phyloP scores from a whole-genome alignment of 2,329 filamentous ascomycete genomes.

The Aulographum hederae region DNA sequence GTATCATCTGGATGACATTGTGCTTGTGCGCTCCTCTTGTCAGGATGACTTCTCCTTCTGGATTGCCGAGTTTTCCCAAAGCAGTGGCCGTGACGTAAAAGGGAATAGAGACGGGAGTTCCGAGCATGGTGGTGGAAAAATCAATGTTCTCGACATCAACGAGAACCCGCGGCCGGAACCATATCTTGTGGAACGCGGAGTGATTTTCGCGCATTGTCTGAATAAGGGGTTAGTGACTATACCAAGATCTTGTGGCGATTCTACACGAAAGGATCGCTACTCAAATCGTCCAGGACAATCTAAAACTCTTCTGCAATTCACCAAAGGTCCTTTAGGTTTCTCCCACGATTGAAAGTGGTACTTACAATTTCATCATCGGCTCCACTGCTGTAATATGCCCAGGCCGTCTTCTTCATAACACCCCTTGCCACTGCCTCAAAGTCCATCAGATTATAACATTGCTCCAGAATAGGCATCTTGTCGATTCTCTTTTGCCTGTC shows the following conservation, averaged over 20 bases:
- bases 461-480: constrained; percentile 53
- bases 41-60: constrained; percentile 82
- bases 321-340: constrained; percentile 11
- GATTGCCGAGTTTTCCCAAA: constrained; percentile 82
- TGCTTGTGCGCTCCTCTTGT: constrained; percentile 72
- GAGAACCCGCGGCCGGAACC: constrained; percentile 83
- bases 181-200: constrained; percentile 86
- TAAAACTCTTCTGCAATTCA: constrained; percentile 7
- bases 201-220: constrained; percentile 93
- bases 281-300: not conserved
- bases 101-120: constrained; percentile 63
- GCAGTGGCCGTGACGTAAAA: constrained; percentile 97
- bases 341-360: constrained; percentile 7
- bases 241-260: too few relatives aligned
- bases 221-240: not conserved
- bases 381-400: constrained; percentile 94
- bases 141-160: constrained; percentile 81
- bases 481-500: constrained; percentile 57
- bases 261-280: too few relatives aligned
- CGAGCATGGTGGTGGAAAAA: constrained; percentile 83
- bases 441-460: constrained; percentile 88
- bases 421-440: constrained; percentile 83
- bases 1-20: constrained; percentile 95
- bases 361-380: constrained; percentile 74
- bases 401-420: constrained; percentile 90